These are phyloP conservation scores for Talaromyces verruculosus DNA, from an alignment of 2,329 filamentous ascomycete genomes.

Conservation along the genomic window DNA sequence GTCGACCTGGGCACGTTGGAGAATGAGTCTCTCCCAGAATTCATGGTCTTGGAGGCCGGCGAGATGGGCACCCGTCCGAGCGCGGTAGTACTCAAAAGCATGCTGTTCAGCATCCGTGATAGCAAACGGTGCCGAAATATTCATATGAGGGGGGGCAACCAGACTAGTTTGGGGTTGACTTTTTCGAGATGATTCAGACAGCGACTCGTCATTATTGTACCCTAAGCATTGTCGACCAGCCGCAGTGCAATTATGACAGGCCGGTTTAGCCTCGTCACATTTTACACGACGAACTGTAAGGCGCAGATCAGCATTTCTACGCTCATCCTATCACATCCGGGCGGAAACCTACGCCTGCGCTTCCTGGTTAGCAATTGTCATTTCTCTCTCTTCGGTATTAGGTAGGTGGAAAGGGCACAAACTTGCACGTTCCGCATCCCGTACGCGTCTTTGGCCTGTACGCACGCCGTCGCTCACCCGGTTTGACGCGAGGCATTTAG, in stretches of 20 bases:
- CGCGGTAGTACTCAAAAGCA: constrained; percentile 15
- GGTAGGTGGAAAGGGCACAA: background rate
- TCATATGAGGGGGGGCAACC: background rate
- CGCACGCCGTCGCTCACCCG: constrained; percentile 12
- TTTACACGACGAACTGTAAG: constrained; percentile 15
- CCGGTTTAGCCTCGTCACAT: constrained; percentile 14
- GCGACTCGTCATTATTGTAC: background rate
- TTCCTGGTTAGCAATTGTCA: background rate
- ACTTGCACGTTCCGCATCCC: constrained; percentile 18
- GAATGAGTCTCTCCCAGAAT: constrained; percentile 6
- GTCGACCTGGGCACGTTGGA: constrained; percentile 6
- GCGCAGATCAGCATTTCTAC: background rate
- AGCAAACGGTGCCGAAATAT: background rate
- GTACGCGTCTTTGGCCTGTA: constrained; percentile 17
- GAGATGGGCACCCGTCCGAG: constrained; percentile 7
- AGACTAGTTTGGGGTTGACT: background rate
- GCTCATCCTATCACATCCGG: background rate
- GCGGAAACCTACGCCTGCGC: background rate
- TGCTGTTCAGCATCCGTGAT: constrained; percentile 6
- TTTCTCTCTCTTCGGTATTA: background rate
- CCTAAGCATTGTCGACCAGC: constrained; percentile 6
- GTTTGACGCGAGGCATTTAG: constrained; percentile 15
- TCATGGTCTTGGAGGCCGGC: background rate
- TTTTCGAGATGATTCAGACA: background rate
- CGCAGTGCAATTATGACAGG: constrained; percentile 4